Evolutionary conservation across 306 rosid genomes (phyloP).

Genomic region (Quercus dentata): DNA sequence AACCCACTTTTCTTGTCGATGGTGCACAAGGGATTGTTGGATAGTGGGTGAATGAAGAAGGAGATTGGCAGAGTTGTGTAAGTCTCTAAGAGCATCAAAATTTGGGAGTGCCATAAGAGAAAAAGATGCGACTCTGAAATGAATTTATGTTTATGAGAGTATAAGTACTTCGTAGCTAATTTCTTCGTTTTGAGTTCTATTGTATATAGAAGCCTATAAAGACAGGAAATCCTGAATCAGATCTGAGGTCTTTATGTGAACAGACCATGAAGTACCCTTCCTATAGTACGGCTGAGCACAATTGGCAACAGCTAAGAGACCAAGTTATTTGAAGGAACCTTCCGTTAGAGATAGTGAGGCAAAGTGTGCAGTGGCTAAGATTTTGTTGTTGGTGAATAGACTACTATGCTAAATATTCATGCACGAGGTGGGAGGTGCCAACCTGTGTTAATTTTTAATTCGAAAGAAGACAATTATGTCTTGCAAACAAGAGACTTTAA

Average conservation of each 20-base stretch:
- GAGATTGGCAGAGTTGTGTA: constrained; percentile 55
- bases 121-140: background rate
- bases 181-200: constrained; percentile 1
- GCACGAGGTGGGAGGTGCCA: constrained; percentile 11
- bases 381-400: background rate
- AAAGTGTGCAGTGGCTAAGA: background rate
- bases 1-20: constrained; percentile 50
- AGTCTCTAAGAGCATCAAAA: constrained; percentile 47
- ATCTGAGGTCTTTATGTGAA: constrained; percentile 37
- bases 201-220: background rate
- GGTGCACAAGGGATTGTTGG: constrained; percentile 32
- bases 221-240: constrained; percentile 10
- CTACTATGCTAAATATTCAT: background rate
- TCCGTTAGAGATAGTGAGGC: background rate
- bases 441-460: background rate
- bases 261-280: constrained; percentile 31
- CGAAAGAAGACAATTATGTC: constrained; percentile 11
- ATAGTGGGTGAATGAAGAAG: constrained; percentile 50
- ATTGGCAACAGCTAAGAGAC: constrained; percentile 42
- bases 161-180: constrained; percentile 4
- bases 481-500: background rate
- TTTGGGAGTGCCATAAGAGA: constrained; percentile 37
- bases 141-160: background rate
- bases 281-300: constrained; percentile 30
- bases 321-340: constrained; percentile 37